phyloP scores from a whole-genome alignment of 1,284 basidiomycete genomes.

The Cryptococcus sp. region DNA sequence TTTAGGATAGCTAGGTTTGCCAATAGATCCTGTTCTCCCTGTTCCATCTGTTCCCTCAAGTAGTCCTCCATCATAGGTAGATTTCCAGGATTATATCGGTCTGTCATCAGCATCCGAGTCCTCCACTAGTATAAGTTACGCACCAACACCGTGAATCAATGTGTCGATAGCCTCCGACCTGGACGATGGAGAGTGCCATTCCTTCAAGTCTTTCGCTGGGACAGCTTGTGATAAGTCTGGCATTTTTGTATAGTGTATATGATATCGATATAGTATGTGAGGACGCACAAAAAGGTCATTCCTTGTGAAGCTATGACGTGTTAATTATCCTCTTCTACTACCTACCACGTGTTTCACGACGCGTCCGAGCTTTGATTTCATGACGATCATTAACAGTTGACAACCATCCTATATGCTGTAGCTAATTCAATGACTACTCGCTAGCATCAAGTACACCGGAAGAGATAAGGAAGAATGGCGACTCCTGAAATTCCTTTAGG shows the following conservation, averaged over 20 bases:
- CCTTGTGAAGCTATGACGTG: too few species aligned
- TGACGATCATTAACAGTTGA: too few species aligned
- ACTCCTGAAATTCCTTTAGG: slow-evolving; percentile 38
- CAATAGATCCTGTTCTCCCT: slow-evolving; percentile 85
- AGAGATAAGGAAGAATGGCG: slow-evolving; percentile 37
- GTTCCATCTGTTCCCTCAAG: slow-evolving; percentile 83
- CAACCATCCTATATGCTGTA: too few species aligned
- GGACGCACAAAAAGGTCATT: too few species aligned
- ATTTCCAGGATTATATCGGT: slow-evolving; percentile 94
- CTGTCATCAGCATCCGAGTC: slow-evolving; percentile 47
- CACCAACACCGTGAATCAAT: slow-evolving; percentile 85
- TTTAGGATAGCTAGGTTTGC: slow-evolving; percentile 81
- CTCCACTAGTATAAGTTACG: too few species aligned
- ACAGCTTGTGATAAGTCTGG: slow-evolving; percentile 26
- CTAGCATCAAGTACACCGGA: too few species aligned
- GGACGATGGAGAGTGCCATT: slow-evolving; percentile 58
- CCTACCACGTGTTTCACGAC: too few species aligned
- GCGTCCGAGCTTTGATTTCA: too few species aligned
- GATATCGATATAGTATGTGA: too few species aligned
- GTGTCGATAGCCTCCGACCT: slow-evolving; percentile 81
- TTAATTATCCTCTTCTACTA: too few species aligned
- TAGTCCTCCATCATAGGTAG: slow-evolving; percentile 90
- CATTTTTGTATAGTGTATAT: slow-evolving; percentile 18
- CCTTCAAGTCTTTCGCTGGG: slow-evolving; percentile 32
- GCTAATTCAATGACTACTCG: too few species aligned